Conservation (phyloP, 1,284 basidiomycete genomes). For the Ceratobasidium sp. region DNA sequence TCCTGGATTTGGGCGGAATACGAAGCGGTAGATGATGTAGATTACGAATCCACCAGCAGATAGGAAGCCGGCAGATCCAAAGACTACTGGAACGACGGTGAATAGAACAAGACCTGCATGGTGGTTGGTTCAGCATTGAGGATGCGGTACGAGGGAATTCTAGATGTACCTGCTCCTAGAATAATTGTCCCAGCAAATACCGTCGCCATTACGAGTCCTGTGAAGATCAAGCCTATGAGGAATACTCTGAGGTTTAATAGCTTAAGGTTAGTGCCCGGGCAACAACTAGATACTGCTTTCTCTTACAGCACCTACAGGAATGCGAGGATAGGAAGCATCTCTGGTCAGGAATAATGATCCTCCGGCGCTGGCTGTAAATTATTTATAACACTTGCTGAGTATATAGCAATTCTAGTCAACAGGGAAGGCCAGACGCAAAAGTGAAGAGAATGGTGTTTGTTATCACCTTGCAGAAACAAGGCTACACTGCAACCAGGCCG, state of each 20-base stretch:
- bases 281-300: background rate
- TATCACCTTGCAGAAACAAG: no score
- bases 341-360: background rate
- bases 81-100: conserved; percentile 8
- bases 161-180: conserved; percentile 35
- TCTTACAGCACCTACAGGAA: conserved; percentile 12
- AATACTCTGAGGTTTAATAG: conserved; percentile 10
- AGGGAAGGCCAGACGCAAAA: background rate
- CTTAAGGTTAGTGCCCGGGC: background rate
- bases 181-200: conserved; percentile 16
- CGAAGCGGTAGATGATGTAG: conserved; percentile 20
- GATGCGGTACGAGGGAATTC: no score
- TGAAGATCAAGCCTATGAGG: background rate
- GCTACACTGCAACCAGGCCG: no score
- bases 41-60: conserved; percentile 6
- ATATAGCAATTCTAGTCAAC: background rate
- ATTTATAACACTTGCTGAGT: no score
- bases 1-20: background rate
- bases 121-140: no score
- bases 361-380: no score
- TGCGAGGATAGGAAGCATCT: conserved; percentile 3
- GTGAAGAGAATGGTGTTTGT: conserved; percentile 19
- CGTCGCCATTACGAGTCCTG: background rate
- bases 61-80: conserved; percentile 26
- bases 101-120: conserved; percentile 13